Evolutionary conservation across 768 basidiomycete genomes (phyloP), one percentile per base, ranked within the genome.

Genomic region (Lepiota brunneoincarnata): DNA sequence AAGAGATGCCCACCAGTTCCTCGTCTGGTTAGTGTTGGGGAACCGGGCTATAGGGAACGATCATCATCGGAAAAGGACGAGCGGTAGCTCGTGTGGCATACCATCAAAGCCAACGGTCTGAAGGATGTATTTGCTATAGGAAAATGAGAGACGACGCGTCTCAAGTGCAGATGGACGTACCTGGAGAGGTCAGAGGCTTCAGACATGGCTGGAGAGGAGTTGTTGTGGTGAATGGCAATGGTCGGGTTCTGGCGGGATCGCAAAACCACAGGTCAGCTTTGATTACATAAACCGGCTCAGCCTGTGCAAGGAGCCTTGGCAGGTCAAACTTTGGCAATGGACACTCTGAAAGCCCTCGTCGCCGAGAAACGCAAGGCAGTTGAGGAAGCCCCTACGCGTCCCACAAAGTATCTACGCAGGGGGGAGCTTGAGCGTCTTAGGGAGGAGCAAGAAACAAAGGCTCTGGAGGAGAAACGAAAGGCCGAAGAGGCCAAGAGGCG

Each of bases 21-120:
- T 84, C 48, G 95, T 96, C 78, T 99, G 96, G 78, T 97, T 94
- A 61, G 82, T 82, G 70, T 93, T 89, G 51, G 89, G 90, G 75
- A 93, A 94, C 51, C 90, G 90, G 63, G 91, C 92, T 93, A 61
- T 14, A 68, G 60, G 63, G 50, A 41, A 18, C 15, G n/a, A 41
- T 35, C 49, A 54, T 23, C 42, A 47, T 31, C 23, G 37, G 28
- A 41, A 42, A 23, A 44, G 11, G 11, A 31, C 6, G 31, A 4
- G 28, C n/a, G 11, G 44, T 41, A 21, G 45, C 37, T 54, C 23
- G 44, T 15, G 26, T 31, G 36, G 70, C 77, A 61, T 53, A 88
- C 87, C 89, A 69, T 98, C 96, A 70, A 98, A 99, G 56, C 88
- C 89, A 60, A 92, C 96, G 55, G 97, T 99, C 72, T 96, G 89